Evolutionary conservation across 768 basidiomycete genomes (phyloP).

Genomic region (Dendrothele bispora): DNA sequence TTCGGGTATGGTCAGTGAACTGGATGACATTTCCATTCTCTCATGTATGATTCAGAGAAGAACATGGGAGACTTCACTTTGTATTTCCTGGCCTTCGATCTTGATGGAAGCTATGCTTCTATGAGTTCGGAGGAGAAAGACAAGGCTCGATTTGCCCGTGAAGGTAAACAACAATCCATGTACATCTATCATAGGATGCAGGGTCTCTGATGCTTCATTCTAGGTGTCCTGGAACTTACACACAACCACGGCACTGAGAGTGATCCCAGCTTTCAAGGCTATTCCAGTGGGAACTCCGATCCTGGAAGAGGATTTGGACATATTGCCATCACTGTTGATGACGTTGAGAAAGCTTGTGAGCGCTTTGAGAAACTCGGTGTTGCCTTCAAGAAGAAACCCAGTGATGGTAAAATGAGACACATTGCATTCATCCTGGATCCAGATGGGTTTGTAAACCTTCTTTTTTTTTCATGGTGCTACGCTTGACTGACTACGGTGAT

Average conservation of each 20-base stretch:
- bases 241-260: constrained; percentile 91
- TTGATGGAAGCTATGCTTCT: constrained; percentile 42
- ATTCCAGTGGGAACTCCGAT: constrained; percentile 83
- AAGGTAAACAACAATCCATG: no score
- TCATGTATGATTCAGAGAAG: constrained; percentile 39
- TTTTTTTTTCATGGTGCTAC: neutral
- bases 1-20: constrained; percentile 37
- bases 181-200: no score
- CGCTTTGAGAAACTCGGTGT: constrained; percentile 82
- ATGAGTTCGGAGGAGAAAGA: constrained; percentile 54
- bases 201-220: no score
- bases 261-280: constrained; percentile 77
- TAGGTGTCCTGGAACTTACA: constrained; percentile 81
- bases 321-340: constrained; percentile 81
- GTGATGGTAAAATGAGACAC: constrained; percentile 83
- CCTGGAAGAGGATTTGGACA: constrained; percentile 84
- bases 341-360: constrained; percentile 80
- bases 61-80: constrained; percentile 66
- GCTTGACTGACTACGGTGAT: neutral
- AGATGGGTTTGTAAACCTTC: constrained; percentile 54
- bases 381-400: constrained; percentile 82
- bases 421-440: constrained; percentile 87
- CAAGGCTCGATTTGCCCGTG: constrained; percentile 52
- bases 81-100: constrained; percentile 85
- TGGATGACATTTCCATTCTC: no score